Percentiles rank a stretch among this genome's conserved stretches.
phyloP scores from a whole-genome alignment of 2,329 filamentous ascomycete genomes.

The Rachicladosporium sp. region DNA sequence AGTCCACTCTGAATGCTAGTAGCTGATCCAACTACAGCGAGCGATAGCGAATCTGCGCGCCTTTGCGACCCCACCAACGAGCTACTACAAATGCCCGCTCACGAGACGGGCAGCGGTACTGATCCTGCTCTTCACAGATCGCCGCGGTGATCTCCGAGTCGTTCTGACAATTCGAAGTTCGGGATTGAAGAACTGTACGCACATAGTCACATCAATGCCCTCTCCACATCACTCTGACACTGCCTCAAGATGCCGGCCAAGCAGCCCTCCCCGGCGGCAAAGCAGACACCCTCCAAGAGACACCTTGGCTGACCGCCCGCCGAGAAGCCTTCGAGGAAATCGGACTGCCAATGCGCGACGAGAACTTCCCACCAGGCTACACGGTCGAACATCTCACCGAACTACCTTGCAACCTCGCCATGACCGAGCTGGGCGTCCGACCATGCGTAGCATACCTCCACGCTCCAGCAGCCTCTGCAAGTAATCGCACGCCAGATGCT shows the following conservation, averaged over 20 bases:
- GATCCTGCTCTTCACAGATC: slow-evolving; percentile 77
- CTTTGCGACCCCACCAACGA: slow-evolving; percentile 45
- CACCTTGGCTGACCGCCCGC: slow-evolving; percentile 65
- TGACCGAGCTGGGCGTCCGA: slow-evolving; percentile 37
- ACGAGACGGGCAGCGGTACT: slow-evolving; percentile 72
- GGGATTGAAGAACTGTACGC: slow-evolving; percentile 44
- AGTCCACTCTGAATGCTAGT: too few relatives aligned
- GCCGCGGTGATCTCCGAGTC: slow-evolving; percentile 60
- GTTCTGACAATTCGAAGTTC: slow-evolving; percentile 51
- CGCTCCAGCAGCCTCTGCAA: slow-evolving; percentile 29
- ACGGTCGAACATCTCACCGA: slow-evolving; percentile 77
- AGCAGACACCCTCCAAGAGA: slow-evolving; percentile 43
- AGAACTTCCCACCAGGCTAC: slow-evolving; percentile 62
- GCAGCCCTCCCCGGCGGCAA: slow-evolving; percentile 42
- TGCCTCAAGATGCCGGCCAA: slow-evolving; percentile 51
- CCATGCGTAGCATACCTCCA: slow-evolving; percentile 49
- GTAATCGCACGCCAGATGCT: slow-evolving; percentile 49
- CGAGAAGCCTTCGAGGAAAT: slow-evolving; percentile 91
- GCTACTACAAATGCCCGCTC: slow-evolving; percentile 44
- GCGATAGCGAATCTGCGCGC: slow-evolving; percentile 45
- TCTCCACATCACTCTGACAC: slow-evolving; percentile 22
- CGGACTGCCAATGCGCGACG: slow-evolving; percentile 63
- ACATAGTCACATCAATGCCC: neutral
- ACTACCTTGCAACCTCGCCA: slow-evolving; percentile 49
- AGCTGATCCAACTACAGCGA: slow-evolving; percentile 11